Conservation (phyloP, 2,329 filamentous ascomycete genomes). For the Fusarium drepaniforme region DNA sequence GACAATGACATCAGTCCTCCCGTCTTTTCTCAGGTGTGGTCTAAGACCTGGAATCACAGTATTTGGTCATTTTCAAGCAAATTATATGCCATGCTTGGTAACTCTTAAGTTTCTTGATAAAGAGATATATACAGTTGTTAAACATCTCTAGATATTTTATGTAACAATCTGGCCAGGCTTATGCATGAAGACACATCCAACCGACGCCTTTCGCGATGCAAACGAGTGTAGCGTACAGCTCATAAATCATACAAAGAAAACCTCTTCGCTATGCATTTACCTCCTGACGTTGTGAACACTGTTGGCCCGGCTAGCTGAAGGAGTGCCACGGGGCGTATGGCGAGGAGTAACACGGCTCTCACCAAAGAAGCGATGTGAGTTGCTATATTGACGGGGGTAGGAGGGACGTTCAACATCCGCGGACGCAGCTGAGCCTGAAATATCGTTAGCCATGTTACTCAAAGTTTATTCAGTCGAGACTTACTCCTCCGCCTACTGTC, state of each 20-base stretch:
- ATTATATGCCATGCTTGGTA: neutral
- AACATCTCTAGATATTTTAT: neutral
- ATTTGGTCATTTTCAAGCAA: neutral
- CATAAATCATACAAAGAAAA: neutral
- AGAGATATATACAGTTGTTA: neutral
- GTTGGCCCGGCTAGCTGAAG: constrained; percentile 48
- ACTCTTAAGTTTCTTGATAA: neutral
- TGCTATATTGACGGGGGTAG: constrained; percentile 50
- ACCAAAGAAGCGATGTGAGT: constrained; percentile 56
- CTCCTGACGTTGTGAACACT: constrained; percentile 9
- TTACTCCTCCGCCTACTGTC: constrained; percentile 46
- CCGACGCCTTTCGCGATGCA: neutral
- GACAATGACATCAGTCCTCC: too few species aligned
- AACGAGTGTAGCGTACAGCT: neutral
- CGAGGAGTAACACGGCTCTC: constrained; percentile 56
- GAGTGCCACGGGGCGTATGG: constrained; percentile 52
- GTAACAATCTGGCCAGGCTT: neutral
- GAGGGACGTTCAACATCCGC: constrained; percentile 27
- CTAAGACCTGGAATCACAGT: neutral
- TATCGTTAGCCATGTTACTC: constrained; percentile 11
- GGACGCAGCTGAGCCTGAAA: constrained; percentile 39
- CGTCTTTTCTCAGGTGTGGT: neutral
- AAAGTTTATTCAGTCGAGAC: neutral
- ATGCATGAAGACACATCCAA: neutral
- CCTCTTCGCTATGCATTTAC: neutral